phyloP scores from a whole-genome alignment of 768 basidiomycete species.

The Polyporus arcularius region DNA sequence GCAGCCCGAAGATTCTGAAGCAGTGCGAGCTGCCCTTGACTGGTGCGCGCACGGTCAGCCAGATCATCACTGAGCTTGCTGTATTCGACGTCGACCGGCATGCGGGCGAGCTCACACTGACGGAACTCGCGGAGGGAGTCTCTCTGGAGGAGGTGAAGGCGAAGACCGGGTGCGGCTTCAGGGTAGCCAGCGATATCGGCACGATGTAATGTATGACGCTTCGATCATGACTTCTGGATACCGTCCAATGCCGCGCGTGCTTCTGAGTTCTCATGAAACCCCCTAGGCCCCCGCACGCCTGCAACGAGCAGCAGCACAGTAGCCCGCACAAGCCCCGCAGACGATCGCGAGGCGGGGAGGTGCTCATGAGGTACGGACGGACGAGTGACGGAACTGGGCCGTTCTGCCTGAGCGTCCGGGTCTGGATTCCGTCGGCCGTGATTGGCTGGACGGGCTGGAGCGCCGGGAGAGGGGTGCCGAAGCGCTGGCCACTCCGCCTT shows the following conservation, averaged over 20 bases:
- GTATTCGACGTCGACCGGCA: constrained; percentile 87
- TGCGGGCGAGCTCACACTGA: constrained; percentile 70
- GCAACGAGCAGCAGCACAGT: too few relatives aligned
- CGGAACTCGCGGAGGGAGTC: constrained; percentile 83
- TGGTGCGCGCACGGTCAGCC: constrained; percentile 84
- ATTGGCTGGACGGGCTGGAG: constrained; percentile 11
- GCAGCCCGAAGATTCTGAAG: constrained; percentile 83
- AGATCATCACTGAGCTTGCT: constrained; percentile 90
- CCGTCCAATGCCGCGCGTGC: neutral
- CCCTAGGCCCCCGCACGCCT: neutral
- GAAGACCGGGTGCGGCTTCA: constrained; percentile 87
- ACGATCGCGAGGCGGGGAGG: too few relatives aligned
- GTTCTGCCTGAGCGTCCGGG: neutral
- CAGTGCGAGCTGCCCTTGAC: constrained; percentile 85
- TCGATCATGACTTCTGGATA: neutral
- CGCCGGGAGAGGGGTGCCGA: constrained; percentile 1
- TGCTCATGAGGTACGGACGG: too few relatives aligned
- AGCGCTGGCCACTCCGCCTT: neutral
- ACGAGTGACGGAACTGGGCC: too few relatives aligned
- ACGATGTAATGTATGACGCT: constrained; percentile 20
- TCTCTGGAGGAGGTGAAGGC: constrained; percentile 80
- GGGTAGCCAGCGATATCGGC: constrained; percentile 45
- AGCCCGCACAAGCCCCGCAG: too few relatives aligned
- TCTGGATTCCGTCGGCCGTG: neutral
- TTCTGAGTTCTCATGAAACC: neutral